Evolutionary conservation across 2,329 filamentous ascomycete genomes (phyloP), one percentile per base, ranked within the genome.

Genomic region (Claviceps fusiformis): DNA sequence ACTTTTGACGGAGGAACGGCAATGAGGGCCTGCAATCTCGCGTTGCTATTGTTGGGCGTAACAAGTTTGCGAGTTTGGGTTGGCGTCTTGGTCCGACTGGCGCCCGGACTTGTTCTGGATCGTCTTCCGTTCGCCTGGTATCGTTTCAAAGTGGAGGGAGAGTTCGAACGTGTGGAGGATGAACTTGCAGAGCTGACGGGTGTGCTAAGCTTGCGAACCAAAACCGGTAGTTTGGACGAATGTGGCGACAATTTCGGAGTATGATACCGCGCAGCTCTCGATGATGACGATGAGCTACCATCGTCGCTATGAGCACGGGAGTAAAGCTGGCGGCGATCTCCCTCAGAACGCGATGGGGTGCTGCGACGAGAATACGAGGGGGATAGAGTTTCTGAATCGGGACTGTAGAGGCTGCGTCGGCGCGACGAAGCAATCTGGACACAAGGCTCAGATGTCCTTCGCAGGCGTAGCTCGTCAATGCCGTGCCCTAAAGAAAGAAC

Each of bases 371-470:
- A 86, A 56, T 82, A 81, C 46, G 80, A 83, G 11, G 85, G 83
- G 4, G 85, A 88, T 15, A 79, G 70, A 15, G 82, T 80, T 59
- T 85, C 79, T 55, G 72, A 66, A 58, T 80, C 77, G 44, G 75
- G 70, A 60, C 82, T 74, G 48, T 81, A 83, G 56, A 76, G 71
- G 61, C 75, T 82, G 60, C 79, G 73, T 54, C 76, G 74, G 59
- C 79, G 76, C 50, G 65, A 63, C 58, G 68, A 72, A 57, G 77
- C 70, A 60, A 76, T 77, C 58, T 78, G 75, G 59, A 86, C 69
- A 64, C 77, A 82, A n/a, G 86, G 84, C 63, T 91, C 87, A 47
- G 86, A 88, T 27, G 83, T 84, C 67, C 85, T 78, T 59, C 85
- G 75, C 57, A 75, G 73, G 52, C 77, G 71, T 52, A 72, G 63